Conservation (phyloP, 192 early-diverging fungal species). For the Entophlyctis helioformis region DNA sequence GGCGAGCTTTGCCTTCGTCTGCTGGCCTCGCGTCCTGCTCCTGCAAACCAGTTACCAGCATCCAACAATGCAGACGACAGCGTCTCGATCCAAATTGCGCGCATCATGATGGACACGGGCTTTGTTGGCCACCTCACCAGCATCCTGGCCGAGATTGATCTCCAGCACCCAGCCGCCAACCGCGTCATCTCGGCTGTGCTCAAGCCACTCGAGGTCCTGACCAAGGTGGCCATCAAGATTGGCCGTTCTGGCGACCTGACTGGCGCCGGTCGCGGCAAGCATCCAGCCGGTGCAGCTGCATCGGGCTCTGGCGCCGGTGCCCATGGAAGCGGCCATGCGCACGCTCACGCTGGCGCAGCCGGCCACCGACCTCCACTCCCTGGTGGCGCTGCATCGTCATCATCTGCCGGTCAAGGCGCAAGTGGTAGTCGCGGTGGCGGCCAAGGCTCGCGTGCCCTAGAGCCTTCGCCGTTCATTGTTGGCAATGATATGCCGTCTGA, state of each 20-base stretch:
- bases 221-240: conserved; percentile 78
- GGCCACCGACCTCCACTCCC: too few relatives aligned
- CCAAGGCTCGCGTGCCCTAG: too few relatives aligned
- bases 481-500: neutral
- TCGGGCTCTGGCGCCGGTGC: neutral
- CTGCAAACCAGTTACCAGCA: too few relatives aligned
- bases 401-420: too few relatives aligned
- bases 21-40: conserved; percentile 28
- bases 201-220: conserved; percentile 79
- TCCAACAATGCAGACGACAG: too few relatives aligned
- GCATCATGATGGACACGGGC: conserved; percentile 81
- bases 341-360: too few relatives aligned
- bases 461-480: too few relatives aligned
- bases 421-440: neutral
- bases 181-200: conserved; percentile 63
- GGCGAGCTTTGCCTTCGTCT: conserved; percentile 58
- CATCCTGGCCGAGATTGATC: conserved; percentile 72
- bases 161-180: conserved; percentile 77
- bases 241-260: conserved; percentile 24
- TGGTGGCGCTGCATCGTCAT: too few relatives aligned
- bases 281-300: neutral
- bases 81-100: too few relatives aligned
- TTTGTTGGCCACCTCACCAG: conserved; percentile 69
- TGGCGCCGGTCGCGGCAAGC: neutral
- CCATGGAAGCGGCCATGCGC: neutral